Conservation (phyloP, 1,139 yeast species). For the Yamadazyma sp. region DNA sequence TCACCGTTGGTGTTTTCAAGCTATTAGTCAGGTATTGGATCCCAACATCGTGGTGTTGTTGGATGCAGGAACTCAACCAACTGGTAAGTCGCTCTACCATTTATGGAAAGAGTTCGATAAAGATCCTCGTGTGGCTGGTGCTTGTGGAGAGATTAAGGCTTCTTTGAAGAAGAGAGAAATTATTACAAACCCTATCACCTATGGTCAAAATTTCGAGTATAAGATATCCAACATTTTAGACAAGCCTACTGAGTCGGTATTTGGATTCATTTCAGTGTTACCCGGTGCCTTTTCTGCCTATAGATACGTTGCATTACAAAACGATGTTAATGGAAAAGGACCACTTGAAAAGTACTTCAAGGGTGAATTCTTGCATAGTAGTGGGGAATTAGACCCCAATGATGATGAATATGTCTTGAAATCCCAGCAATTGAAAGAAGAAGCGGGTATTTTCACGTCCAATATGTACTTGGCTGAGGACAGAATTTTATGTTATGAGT, state of each 20-base stretch:
- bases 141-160: conserved; percentile 52
- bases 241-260: conserved; percentile 47
- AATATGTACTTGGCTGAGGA: conserved; percentile 54
- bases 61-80: conserved; percentile 52
- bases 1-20: conserved; percentile 54
- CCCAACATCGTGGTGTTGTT: conserved; percentile 44
- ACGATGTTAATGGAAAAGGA: conserved; percentile 44
- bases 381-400: conserved; percentile 46
- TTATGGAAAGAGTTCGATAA: conserved; percentile 51
- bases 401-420: conserved; percentile 48
- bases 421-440: conserved; percentile 38
- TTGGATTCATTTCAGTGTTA: conserved; percentile 47
- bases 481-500: conserved; percentile 49
- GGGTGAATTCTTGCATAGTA: conserved; percentile 48
- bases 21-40: conserved; percentile 44
- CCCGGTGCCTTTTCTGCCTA: conserved; percentile 52
- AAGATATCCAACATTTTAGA: conserved; percentile 47
- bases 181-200: conserved; percentile 46
- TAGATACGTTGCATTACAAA: conserved; percentile 40
- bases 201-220: conserved; percentile 50
- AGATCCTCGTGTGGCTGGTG: conserved; percentile 51
- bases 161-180: conserved; percentile 41
- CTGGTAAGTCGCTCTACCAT: conserved; percentile 46
- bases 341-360: conserved; percentile 50
- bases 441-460: conserved; percentile 51